Base-by-base conservation (phyloP, 108 stramenopile species). In the Tribonema minus region DNA sequence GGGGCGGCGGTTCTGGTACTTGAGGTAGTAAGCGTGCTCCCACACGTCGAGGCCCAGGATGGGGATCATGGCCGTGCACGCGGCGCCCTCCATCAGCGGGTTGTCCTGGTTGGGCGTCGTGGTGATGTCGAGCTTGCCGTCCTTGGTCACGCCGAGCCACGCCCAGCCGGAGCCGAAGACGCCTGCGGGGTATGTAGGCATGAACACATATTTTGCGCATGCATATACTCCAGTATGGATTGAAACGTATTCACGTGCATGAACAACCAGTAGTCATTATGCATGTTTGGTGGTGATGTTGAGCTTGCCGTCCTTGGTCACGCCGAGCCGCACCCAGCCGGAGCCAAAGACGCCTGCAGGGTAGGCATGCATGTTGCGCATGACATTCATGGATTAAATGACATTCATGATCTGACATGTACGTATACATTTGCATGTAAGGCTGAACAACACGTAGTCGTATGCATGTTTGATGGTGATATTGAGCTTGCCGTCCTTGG, bases 141-240 rank as follows among this genome's bases (percentile, higher is more conserved):
- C 41, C n/a, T 37, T 2, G 60, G 73, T 84, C 65, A 66, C 67
- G 37, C 71, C 77, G 1, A 87, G 70, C 86, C 86, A 87, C 15
- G 80, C 83, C 86, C 86, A 87, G 26, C 86, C 86, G 0, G 86
- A 87, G 28, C 86, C 86, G 68, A 87, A 87, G 3, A 76, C 71
- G 59, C 71, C 71, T 37, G n/a, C n/a, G n/a, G n/a, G n/a, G n/a
- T n/a, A n/a, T n/a, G n/a, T n/a, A n/a, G n/a, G n/a, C n/a, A n/a
- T n/a, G n/a, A n/a, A n/a, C n/a, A n/a, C n/a, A n/a, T n/a, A n/a
- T n/a, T n/a, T n/a, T n/a, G n/a, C n/a, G n/a, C n/a, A n/a, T n/a
- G n/a, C n/a, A n/a, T n/a, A n/a, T n/a, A n/a, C n/a, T n/a, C n/a
- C n/a, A n/a, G n/a, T n/a, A n/a, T n/a, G n/a, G n/a, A n/a, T n/a